phyloP scores from a whole-genome alignment of 1,139 yeast species.

The Geotrichum europaeum region DNA sequence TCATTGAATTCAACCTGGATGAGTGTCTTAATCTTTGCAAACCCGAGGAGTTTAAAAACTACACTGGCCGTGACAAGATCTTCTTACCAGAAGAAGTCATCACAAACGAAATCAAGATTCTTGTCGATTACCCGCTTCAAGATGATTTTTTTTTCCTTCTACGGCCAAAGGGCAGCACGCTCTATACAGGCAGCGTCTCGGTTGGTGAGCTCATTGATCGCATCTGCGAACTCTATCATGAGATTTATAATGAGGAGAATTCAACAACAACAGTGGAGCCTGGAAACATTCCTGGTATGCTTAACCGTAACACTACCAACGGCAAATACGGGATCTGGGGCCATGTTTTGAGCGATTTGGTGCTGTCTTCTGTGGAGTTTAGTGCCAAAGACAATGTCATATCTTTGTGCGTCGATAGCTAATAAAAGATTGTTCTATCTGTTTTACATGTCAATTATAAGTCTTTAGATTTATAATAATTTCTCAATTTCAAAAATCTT shows the following conservation, averaged over 20 bases:
- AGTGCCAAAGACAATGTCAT: constrained; percentile 1
- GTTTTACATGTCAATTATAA: not conserved
- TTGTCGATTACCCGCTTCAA: constrained; percentile 12
- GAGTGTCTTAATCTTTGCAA: too few species aligned
- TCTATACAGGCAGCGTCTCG: not conserved
- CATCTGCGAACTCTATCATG: constrained; percentile 8
- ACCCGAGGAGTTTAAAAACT: not conserved
- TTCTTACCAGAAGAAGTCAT: not conserved
- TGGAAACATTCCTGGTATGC: constrained; percentile 12
- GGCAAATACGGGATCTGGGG: constrained; percentile 17
- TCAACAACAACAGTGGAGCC: constrained; percentile 5
- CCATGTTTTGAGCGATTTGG: constrained; percentile 13
- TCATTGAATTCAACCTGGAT: too few species aligned
- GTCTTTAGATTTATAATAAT: not conserved
- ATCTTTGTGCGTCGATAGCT: not conserved
- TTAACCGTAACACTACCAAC: constrained; percentile 14
- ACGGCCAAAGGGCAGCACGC: not conserved
- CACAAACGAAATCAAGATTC: not conserved
- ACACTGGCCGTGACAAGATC: not conserved
- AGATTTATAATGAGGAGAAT: constrained; percentile 9
- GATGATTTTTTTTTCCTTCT: constrained; percentile 9
- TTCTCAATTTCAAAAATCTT: too few species aligned
- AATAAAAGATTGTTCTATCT: not conserved
- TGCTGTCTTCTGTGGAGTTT: constrained; percentile 1
- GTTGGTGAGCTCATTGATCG: constrained; percentile 7